phyloP scores from a whole-genome alignment of 2,329 filamentous ascomycete species.

The Penicillium aurantiogriseum region DNA sequence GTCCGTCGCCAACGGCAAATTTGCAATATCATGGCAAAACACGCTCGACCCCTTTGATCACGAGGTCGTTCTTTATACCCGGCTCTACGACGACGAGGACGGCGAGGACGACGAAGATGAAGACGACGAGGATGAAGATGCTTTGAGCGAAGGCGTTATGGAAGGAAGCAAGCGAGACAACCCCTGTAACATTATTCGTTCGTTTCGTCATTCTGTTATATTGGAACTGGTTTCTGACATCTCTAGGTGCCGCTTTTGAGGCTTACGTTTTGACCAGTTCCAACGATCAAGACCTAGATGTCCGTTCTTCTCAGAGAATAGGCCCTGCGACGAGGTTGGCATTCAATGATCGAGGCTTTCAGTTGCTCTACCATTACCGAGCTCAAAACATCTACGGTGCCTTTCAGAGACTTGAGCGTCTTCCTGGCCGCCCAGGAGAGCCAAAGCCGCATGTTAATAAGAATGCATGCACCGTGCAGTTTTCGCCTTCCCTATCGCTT shows the following conservation, averaged over 20 bases:
- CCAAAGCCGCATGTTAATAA: slow-evolving; percentile 15
- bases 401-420: slow-evolving; percentile 31
- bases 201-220: slow-evolving; percentile 2
- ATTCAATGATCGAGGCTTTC: slow-evolving; percentile 39
- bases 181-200: slow-evolving; percentile 18
- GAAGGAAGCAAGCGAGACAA: not conserved
- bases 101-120: slow-evolving; percentile 1
- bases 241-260: slow-evolving; percentile 22
- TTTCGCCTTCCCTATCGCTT: slow-evolving; percentile 26
- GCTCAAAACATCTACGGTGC: slow-evolving; percentile 35
- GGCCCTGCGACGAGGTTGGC: slow-evolving; percentile 31
- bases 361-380: slow-evolving; percentile 38
- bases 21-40: slow-evolving; percentile 42
- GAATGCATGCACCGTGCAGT: slow-evolving; percentile 28
- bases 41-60: slow-evolving; percentile 17
- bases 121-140: not conserved
- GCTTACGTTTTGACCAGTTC: slow-evolving; percentile 20
- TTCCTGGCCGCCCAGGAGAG: slow-evolving; percentile 5
- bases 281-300: not conserved
- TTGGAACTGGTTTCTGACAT: slow-evolving; percentile 1
- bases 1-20: slow-evolving; percentile 23
- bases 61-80: slow-evolving; percentile 34
- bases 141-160: too few species aligned
- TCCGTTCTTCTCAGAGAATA: slow-evolving; percentile 3
- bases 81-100: not conserved